Conservation (phyloP, 139 green algal genomes). For the Eudorina sp. region DNA sequence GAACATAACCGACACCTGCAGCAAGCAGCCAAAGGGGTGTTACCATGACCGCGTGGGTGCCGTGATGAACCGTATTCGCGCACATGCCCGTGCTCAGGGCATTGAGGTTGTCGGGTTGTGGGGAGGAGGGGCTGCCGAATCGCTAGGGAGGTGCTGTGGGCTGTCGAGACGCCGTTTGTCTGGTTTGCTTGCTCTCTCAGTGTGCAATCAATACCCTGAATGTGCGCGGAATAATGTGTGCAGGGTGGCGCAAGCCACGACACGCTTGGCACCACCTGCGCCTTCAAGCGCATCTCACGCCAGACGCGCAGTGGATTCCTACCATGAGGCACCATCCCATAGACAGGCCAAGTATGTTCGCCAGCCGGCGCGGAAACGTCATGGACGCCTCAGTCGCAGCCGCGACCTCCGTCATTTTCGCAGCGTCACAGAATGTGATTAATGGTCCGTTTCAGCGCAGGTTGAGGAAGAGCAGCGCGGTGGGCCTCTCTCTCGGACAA, state of each 20-base stretch:
- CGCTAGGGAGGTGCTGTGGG: neutral
- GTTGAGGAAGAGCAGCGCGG: no score
- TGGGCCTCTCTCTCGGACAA: no score
- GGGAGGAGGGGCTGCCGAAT: neutral
- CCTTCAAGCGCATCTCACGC: neutral
- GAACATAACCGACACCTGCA: slow-evolving; percentile 34
- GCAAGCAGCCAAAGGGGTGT: neutral
- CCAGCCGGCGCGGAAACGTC: neutral
- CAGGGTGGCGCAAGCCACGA: neutral
- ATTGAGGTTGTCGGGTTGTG: neutral
- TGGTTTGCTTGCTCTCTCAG: no score
- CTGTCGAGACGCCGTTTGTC: no score
- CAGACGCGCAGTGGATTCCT: neutral
- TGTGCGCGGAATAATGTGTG: neutral
- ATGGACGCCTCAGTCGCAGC: no score
- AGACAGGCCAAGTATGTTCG: neutral
- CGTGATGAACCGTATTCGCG: neutral
- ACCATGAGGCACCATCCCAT: slow-evolving; percentile 24
- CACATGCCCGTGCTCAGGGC: neutral
- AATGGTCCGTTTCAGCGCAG: no score
- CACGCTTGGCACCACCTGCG: neutral
- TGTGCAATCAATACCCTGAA: no score
- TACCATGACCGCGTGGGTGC: neutral
- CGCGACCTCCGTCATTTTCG: no score
- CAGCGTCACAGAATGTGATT: no score